phyloP scores from a whole-genome alignment of 306 rosid species.

The Casuarina glauca region DNA sequence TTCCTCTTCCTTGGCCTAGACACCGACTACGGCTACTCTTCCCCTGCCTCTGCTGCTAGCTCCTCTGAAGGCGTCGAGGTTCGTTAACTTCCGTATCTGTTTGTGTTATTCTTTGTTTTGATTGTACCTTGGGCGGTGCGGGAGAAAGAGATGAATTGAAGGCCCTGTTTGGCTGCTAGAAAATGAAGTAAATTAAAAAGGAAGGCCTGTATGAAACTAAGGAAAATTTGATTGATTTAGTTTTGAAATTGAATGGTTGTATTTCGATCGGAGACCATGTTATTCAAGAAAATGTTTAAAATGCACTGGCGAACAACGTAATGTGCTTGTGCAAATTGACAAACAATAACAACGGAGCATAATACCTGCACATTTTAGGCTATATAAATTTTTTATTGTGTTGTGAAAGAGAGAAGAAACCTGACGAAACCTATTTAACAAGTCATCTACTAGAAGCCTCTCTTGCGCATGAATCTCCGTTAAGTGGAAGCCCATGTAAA shows the following conservation, averaged over 20 bases:
- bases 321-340: background rate
- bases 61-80: conserved; percentile 93
- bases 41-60: conserved; percentile 66
- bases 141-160: background rate
- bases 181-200: background rate
- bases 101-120: background rate
- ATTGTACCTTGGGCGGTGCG: background rate
- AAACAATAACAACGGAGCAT: too few species aligned
- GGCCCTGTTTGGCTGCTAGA: background rate
- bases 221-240: background rate
- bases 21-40: conserved; percentile 44
- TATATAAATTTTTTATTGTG: background rate
- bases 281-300: background rate
- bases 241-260: background rate
- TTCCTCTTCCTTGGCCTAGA: conserved; percentile 79
- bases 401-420: background rate
- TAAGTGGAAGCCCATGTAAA: background rate
- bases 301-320: background rate
- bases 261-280: background rate
- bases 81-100: background rate
- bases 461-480: background rate
- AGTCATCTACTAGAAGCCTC: background rate
- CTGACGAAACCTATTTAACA: background rate
- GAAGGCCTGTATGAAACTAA: background rate
- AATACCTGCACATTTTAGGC: too few species aligned